Conservation (phyloP, 768 basidiomycete species). For the Tylopilus rubrobrunneus region DNA sequence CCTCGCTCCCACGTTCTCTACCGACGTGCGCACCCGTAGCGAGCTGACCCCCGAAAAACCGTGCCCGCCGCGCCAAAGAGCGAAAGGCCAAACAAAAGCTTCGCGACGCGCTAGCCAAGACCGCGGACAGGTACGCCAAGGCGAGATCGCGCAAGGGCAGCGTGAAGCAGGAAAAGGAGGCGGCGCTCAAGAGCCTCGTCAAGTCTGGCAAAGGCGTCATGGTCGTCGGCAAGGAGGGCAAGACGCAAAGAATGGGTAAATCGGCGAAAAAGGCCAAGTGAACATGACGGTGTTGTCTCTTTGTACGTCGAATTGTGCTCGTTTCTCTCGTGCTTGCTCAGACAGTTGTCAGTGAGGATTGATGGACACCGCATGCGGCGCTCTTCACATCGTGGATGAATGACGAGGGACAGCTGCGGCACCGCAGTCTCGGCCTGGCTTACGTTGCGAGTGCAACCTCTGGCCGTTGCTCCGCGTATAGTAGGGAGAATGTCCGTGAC, state of each 20-base stretch:
- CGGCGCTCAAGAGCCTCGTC: conserved; percentile 75
- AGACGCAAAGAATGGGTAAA: conserved; percentile 27
- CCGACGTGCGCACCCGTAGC: conserved; percentile 58
- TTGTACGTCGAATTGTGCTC: conserved; percentile 1
- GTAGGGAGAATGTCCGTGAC: neutral
- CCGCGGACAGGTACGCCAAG: conserved; percentile 55
- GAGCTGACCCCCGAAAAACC: conserved; percentile 93
- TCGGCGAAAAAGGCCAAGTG: conserved; percentile 24
- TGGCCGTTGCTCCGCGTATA: neutral
- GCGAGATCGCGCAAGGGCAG: conserved; percentile 38
- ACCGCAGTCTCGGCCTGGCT: neutral
- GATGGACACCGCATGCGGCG: neutral
- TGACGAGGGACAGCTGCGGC: neutral
- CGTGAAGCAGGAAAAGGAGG: conserved; percentile 80
- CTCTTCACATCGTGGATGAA: neutral
- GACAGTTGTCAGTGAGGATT: neutral
- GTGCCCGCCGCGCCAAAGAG: conserved; percentile 59
- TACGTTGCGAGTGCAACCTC: neutral
- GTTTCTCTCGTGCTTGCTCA: neutral
- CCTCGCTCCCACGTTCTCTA: conserved; percentile 50
- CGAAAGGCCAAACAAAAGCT: conserved; percentile 69
- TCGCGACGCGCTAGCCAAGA: conserved; percentile 60
- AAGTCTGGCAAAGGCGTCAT: conserved; percentile 85
- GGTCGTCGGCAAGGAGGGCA: conserved; percentile 69
- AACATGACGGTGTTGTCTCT: neutral